Percentiles rank a stretch among this genome's conserved stretches.
Evolutionary conservation across 176 grass and related monocot species (phyloP).

Genomic region (Triticum timopheevii): DNA sequence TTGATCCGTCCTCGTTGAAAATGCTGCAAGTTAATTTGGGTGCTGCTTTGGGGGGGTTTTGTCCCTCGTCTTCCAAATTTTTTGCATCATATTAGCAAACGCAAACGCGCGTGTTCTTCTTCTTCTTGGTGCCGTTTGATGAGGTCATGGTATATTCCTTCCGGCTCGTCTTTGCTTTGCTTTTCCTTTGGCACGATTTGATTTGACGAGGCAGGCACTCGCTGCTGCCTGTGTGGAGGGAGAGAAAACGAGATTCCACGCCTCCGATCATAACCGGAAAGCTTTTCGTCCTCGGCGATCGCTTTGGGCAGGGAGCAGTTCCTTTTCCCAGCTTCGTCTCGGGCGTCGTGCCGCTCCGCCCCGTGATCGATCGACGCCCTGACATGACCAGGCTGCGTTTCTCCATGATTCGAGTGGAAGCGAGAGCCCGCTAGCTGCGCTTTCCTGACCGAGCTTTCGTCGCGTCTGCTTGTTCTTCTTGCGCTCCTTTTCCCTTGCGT

Average conservation of each 20-base stretch:
- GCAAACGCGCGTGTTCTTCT: background rate
- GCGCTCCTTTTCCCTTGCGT: background rate
- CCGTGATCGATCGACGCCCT: background rate
- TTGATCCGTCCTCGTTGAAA: background rate
- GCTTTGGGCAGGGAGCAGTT: background rate
- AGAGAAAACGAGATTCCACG: background rate
- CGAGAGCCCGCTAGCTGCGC: background rate
- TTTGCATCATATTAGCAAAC: background rate
- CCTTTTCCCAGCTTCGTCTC: conserved; percentile 13
- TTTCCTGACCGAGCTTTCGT: background rate
- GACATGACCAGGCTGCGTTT: background rate
- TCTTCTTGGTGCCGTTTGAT: background rate
- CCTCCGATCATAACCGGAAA: background rate
- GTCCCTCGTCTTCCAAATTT: background rate
- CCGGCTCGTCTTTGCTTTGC: no score
- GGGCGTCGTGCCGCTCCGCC: background rate
- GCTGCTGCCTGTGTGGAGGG: background rate
- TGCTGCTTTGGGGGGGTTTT: background rate
- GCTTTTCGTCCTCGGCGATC: background rate
- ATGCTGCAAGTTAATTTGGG: no score
- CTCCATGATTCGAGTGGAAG: conserved; percentile 5
- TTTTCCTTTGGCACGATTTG: background rate
- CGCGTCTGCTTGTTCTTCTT: conserved; percentile 27
- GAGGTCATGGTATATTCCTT: background rate
- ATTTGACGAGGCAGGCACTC: background rate